These are phyloP conservation scores for Fusarium mangiferae DNA, from an alignment of 2,329 filamentous ascomycete genomes.

Conservation along the genomic window DNA sequence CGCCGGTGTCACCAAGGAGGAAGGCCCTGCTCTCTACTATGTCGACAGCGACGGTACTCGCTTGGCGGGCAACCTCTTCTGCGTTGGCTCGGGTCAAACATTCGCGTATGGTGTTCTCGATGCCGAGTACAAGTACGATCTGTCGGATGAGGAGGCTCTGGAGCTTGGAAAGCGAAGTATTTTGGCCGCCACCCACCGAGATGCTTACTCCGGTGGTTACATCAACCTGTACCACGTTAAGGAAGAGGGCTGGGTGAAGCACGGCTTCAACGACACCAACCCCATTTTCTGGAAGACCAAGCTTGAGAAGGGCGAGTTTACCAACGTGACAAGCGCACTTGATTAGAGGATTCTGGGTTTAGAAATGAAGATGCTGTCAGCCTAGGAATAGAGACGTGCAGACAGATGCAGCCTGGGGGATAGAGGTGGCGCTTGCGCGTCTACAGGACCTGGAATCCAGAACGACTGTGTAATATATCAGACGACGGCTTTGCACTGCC, in stretches of 20 bases:
- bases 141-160: slow-evolving; percentile 87
- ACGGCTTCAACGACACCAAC: slow-evolving; percentile 98
- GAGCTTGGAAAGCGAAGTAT: slow-evolving; percentile 93
- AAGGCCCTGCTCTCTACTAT: slow-evolving; percentile 98
- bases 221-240: slow-evolving; percentile 99
- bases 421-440: slow-evolving; percentile 29
- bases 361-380: slow-evolving; percentile 1
- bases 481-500: slow-evolving; percentile 43
- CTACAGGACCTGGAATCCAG: slow-evolving; percentile 14
- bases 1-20: slow-evolving; percentile 92
- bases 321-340: slow-evolving; percentile 86
- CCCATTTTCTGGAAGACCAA: slow-evolving; percentile 99
- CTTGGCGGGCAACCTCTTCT: slow-evolving; percentile 94
- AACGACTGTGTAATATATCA: slow-evolving; percentile 44
- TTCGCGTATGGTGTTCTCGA: slow-evolving; percentile 99
- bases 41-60: slow-evolving; percentile 95
- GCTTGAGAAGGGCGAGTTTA: slow-evolving; percentile 98
- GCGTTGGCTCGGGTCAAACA: slow-evolving; percentile 96
- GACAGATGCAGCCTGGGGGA: slow-evolving; percentile 19
- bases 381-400: slow-evolving; percentile 4
- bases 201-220: slow-evolving; percentile 98
- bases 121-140: slow-evolving; percentile 91
- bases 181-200: slow-evolving; percentile 93
- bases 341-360: slow-evolving; percentile 51
- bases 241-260: slow-evolving; percentile 98